A percentile compares a stretch with the other conserved stretches of the same genome.
phyloP scores from a whole-genome alignment of 805 yeast genomes.

The Pichia manshurica region DNA sequence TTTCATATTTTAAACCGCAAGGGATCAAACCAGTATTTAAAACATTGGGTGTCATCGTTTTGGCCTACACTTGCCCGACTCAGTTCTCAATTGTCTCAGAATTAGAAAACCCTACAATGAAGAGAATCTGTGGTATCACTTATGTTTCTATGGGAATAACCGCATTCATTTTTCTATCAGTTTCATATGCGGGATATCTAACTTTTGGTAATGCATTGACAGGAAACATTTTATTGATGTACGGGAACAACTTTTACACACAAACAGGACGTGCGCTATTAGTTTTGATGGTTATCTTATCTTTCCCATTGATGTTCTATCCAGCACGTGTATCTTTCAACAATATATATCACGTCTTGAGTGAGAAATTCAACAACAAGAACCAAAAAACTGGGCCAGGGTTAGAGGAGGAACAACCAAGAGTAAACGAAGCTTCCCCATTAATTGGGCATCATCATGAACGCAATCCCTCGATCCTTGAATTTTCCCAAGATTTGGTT shows the following conservation, averaged over 20 bases:
- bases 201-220: slow-evolving; percentile 61
- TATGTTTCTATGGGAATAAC: slow-evolving; percentile 47
- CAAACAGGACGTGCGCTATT: slow-evolving; percentile 54
- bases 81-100: slow-evolving; percentile 74
- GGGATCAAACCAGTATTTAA: slow-evolving; percentile 43
- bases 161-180: slow-evolving; percentile 50
- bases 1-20: slow-evolving; percentile 38
- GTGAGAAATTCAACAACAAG: background rate
- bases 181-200: slow-evolving; percentile 65
- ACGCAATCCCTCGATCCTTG: background rate
- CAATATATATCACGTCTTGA: slow-evolving; percentile 40
- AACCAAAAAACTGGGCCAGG: background rate
- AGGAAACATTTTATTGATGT: slow-evolving; percentile 69
- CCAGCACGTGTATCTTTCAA: slow-evolving; percentile 73
- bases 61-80: slow-evolving; percentile 81
- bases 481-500: background rate
- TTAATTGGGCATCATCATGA: slow-evolving; percentile 1
- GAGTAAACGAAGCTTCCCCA: slow-evolving; percentile 11
- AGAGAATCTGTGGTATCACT: slow-evolving; percentile 42
- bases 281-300: slow-evolving; percentile 66
- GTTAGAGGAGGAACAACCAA: background rate
- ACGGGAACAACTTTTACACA: slow-evolving; percentile 47
- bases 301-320: slow-evolving; percentile 75
- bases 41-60: slow-evolving; percentile 67
- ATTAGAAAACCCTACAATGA: slow-evolving; percentile 46